Percentiles rank a stretch among this genome's conserved stretches.
Evolutionary conservation across 495 filamentous ascomycete species (phyloP).

Genomic region (Cenococcum geophilum): DNA sequence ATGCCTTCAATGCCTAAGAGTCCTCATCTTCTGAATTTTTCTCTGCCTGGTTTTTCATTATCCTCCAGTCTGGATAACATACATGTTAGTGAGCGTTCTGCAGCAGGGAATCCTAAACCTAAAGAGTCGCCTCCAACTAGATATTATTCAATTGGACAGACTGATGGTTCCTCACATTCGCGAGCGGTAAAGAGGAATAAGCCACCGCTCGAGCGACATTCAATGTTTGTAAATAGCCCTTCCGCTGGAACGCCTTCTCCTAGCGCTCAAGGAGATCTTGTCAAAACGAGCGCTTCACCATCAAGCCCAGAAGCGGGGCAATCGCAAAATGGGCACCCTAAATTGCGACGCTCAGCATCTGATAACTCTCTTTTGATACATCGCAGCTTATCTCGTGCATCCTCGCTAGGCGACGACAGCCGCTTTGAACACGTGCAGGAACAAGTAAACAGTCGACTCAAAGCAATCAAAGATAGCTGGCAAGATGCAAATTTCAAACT

Average conservation of each 20-base stretch:
- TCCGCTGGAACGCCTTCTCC: slow-evolving; percentile 12
- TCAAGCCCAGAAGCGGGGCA: neutral
- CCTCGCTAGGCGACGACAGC: slow-evolving; percentile 81
- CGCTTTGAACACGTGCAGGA: slow-evolving; percentile 72
- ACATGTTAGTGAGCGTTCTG: neutral
- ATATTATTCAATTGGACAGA: slow-evolving; percentile 9
- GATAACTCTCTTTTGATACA: slow-evolving; percentile 62
- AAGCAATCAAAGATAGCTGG: slow-evolving; percentile 84
- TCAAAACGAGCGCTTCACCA: neutral
- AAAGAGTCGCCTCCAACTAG: neutral
- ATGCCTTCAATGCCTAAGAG: slow-evolving; percentile 19
- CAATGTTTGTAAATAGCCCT: slow-evolving; percentile 3
- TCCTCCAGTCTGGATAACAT: slow-evolving; percentile 8
- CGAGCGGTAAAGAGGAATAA: neutral
- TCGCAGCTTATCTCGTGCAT: slow-evolving; percentile 60
- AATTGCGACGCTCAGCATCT: slow-evolving; percentile 59
- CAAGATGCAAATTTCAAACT: slow-evolving; percentile 71
- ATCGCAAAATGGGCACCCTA: slow-evolving; percentile 4
- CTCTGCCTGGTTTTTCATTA: slow-evolving; percentile 23
- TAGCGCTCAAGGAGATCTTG: neutral
- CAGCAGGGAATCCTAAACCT: neutral
- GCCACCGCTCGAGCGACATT: neutral
- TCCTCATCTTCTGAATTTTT: slow-evolving; percentile 21
- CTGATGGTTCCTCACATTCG: slow-evolving; percentile 13
- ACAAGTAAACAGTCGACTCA: slow-evolving; percentile 78